Evolutionary conservation across 495 filamentous ascomycete genomes (phyloP), one percentile per base, ranked within the genome.

Genomic region (Corynascus novoguineensis): DNA sequence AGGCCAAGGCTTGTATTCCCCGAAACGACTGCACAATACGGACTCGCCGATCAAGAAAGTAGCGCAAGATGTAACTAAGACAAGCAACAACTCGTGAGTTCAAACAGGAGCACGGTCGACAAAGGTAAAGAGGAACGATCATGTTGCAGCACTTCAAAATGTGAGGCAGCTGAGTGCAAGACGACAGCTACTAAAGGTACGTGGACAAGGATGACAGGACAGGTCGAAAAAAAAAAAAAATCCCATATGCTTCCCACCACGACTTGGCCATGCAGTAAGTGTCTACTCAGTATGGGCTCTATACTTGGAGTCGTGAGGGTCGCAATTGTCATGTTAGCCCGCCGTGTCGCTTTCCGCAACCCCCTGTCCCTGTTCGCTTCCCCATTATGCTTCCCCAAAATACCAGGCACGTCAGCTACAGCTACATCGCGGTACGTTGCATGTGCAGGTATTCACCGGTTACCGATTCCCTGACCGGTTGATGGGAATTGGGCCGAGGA

Each of bases 1-100:
- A 1, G 14, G 49, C 51, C 40, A 45, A 45, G 51, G 38, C 40
- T 54, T 54, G 51, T 53, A n/a, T 38, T 14, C 19, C 51, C 40
- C 40, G 51, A 34, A 12, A 34, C 27, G 8, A 42, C 38, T 19
- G 15, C 37, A 45, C 50, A 40, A 31, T 27, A 27, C 42, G 10
- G 37, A 31, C 37, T 42, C 50, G 3, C 4, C 8, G 11, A 0
- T 6, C 19, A 42, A 9, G 4, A 21, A 22, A 3, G 21, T 12
- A 25, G 25, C 44, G 21, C 21, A 50, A 48, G 27, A 40, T 3
- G 4, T 5, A 4, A n/a, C 19, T 6, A 34, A 19, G 32, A 35
- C 47, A 34, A 4, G 45, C 14, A 34, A 22, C 35, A 28, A 15
- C 14, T n/a, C 28, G n/a, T n/a, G n/a, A n/a, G n/a, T n/a, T n/a